A percentile compares a stretch with the other conserved stretches of the same genome.
phyloP scores from a whole-genome alignment of 495 filamentous ascomycete genomes.

The Aspergillus asperescens region DNA sequence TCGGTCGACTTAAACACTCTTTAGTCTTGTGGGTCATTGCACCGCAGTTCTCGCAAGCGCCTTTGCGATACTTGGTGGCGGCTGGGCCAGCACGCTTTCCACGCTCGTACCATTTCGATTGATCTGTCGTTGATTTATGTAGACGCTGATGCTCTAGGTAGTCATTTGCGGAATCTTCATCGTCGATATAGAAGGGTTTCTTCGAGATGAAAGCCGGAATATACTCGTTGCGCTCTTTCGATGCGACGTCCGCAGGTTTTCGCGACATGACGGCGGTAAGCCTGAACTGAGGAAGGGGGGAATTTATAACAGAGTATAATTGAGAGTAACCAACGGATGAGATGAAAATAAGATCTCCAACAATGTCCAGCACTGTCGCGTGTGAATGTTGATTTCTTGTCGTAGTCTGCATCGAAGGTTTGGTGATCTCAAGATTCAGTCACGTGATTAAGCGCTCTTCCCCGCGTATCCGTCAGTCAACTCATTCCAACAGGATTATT shows the following conservation, averaged over 20 bases:
- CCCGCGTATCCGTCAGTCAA: constrained; percentile 22
- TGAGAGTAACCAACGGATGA: neutral
- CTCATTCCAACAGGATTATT: neutral
- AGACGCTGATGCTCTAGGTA: constrained; percentile 97
- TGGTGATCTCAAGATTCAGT: neutral
- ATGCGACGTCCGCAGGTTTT: constrained; percentile 47
- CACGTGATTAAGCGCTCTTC: constrained; percentile 36
- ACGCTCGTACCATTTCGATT: constrained; percentile 86
- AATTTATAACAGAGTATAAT: neutral
- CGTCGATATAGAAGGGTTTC: constrained; percentile 92
- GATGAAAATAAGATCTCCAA: neutral
- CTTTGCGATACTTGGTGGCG: constrained; percentile 94
- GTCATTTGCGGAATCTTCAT: constrained; percentile 70
- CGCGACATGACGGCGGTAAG: constrained; percentile 43
- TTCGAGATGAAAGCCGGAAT: constrained; percentile 98
- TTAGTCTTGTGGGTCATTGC: constrained; percentile 94
- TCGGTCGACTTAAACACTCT: constrained; percentile 83
- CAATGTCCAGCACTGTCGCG: constrained; percentile 10
- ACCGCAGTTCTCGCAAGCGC: constrained; percentile 97
- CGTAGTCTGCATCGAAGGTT: neutral
- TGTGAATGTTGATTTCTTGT: neutral
- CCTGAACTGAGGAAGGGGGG: neutral
- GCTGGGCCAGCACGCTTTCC: constrained; percentile 74
- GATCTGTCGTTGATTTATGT: constrained; percentile 56
- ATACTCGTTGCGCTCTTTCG: constrained; percentile 92